Evolutionary conservation across 345 rosid species (phyloP), one percentile per base, ranked within the genome.

Genomic region (Hibiscus mutabilis): DNA sequence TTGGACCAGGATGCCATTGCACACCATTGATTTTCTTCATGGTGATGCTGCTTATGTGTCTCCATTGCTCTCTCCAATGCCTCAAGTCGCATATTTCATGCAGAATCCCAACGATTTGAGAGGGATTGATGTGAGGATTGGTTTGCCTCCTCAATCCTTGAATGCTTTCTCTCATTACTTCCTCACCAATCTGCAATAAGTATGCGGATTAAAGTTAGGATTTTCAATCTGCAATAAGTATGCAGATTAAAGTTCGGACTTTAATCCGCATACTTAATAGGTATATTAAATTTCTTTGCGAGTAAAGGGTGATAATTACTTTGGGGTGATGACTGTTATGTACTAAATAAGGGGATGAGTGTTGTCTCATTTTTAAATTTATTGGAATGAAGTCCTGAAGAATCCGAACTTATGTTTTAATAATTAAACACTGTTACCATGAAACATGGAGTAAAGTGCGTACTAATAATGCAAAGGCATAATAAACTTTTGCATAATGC

Each of bases 1-100:
- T 75, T 85, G 91, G 96, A 84, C 93, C 27, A 79, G 87, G 71
- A 86, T 85, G 83, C 85, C 89, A 15, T 87, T 88, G 72, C 88
- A 90, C 81, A 82, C 66, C 66, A 65, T 85, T 61, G 82, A 75
- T 69, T 85, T 88, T 63, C 75, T 82, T 1, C 35, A 68, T 8
- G 81, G 83, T 29, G 78, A 82, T 73, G 85, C 82, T 18, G 83
- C 82, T 8, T 73, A 70, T 73, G 84, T 77, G 3, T 74, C 87
- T 57, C 89, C 96, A 18, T 47, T 90, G 55, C 77, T 78, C 68
- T 78, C 91, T 57, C 93, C 96, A 24, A 75, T 85, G 42, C 91
- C 89, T 27, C 89, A 88, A 44, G 90, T 82, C 33, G 91, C 91
- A 1, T 88, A 81, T 79, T 82, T 87, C 74, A 86, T 86, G 86